Evolutionary conservation across 164 flowering plant genomes (phyloP), one percentile per base, ranked within the genome.

Genomic region (Warburgia ugandensis): DNA sequence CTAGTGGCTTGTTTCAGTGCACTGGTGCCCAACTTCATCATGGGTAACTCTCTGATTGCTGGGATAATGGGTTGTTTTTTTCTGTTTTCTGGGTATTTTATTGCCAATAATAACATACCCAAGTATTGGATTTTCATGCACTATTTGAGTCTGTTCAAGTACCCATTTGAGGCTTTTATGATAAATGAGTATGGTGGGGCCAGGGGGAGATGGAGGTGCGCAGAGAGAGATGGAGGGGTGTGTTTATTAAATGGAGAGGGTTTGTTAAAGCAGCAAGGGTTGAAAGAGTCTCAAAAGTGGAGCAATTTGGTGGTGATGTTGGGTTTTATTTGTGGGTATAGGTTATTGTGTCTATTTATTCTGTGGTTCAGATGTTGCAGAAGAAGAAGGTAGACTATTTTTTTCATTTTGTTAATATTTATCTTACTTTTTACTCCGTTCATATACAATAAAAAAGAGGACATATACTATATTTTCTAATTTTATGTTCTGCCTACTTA

Each of bases 81-180:
- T 49, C 81, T 92, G 13, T 92, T 87, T 44, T 86, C 96, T 2
- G 97, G 96, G 37, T 91, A 91, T 36, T 91, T 91, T 43, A 84
- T 87, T 38, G 41, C 81, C 0, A 70, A 75, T 67, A 64, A 77
- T 8, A 73, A 64, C 59, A 84, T 86, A 31, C 97, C 96, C 6
- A 63, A 21, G 16, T 92, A 85, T 71, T 92, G 98, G 98, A 71
- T 74, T 29, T 90, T 86, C 72, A 84, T 90, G 94, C 85, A 90
- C 36, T 84, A 92, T 43, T 29, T 85, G 74, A 92, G 98, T 29
- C 61, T 92, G 59, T 92, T 92, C 39, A 91, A 83, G 84, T 91
- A 85, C 64, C 98, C 96, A 11, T 88, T 83, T 51, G 98, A 85
- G 80, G 77, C 94, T 57, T 79, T 92, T 35, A 20, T 92, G 81